Evolutionary conservation across 257 asterid genomes (phyloP), one percentile per base, ranked within the genome.

Genomic region (Forsythia suspensa): DNA sequence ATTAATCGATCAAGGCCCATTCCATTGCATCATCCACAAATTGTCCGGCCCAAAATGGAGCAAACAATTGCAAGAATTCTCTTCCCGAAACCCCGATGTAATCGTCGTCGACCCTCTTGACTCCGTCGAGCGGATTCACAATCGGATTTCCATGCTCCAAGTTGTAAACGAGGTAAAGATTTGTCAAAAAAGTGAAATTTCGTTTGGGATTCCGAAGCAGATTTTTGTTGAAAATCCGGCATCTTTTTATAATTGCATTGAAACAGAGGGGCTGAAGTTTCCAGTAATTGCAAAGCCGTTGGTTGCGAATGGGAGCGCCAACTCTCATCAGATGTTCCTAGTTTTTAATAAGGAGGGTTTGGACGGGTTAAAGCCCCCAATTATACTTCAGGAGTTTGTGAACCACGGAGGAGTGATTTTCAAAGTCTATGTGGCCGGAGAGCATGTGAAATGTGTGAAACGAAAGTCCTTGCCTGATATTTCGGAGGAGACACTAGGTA

Each of bases 341-440:
- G 89, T 88, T 3, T 84, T 92, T 75, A 88, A 83, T 37, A 81
- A 79, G 73, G 89, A 89, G 63, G 97, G 97, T 0, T 46, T 94
- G 81, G 55, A 73, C 8, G 90, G 29, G 52, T 72, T 88, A 69
- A 79, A 88, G 6, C 81, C 89, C 7, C 91, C 98, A 0, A 76
- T 92, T 63, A 93, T 94, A 10, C 75, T 94, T 86, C 98, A 94
- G 86, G 96, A 92, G 83, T 91, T 94, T 72, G 91, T 92, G 78
- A 94, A 91, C 81, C 98, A 94, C 74, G 98, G 97, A 29, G 98
- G 97, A 36, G 92, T 94, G 51, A 80, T 94, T 74, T 94, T 91
- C 89, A 94, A 94, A 57, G 92, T 94, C 3, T 94, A 94, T 41
- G 97, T 92, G 48, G 96, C 92, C 29, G 98, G 97, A 3, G 21